Base-by-base conservation (phyloP, 164 flowering plant genomes). In the Cinnamomum chago region DNA sequence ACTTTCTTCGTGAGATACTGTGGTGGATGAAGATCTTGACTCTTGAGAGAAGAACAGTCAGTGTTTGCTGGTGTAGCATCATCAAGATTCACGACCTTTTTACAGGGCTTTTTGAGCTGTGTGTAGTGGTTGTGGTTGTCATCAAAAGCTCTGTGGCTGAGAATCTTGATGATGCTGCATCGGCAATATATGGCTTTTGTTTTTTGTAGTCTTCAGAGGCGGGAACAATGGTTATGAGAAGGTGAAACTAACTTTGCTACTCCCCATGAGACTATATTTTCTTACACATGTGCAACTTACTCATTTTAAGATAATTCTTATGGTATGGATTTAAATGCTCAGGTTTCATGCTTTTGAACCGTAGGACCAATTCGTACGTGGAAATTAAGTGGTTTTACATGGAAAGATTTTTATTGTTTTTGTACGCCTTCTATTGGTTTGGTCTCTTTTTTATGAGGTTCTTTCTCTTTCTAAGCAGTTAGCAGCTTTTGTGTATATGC, bases 81-180 rank as follows among this genome's bases (percentile, higher is more conserved):
- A 78, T 82, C 83, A 86, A 90, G 93, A 88, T 88, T 90, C 93
- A 84, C 90, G 84, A 74, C 62, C 71, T 70, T 62, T 28, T 62
- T 24, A 72, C 65, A 76, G 78, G 76, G 5, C 11, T 27, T 15
- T 6, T 70, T 71, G 13, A 71, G 62, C 58, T 6, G 11, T 17
- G 20, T n/a, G 23, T 67, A 52, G 17, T 71, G 74, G 40, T 40
- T 18, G 79, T 70, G 72, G 73, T 73, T 65, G 23, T 55, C 65
- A 76, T 55, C 50, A 62, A 58, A 22, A 60, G 70, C 79, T 77
- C 73, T 65, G 58, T 64, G 15, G 22, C 28, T 86, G 87, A 60
- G 89, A 86, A 86, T 86, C 89, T 86, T 85, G 89, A 86, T 86
- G 89, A 86, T 86, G 89, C 89, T 86, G 85, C 89, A 82, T 82